Conservation (phyloP, 768 basidiomycete species). For the Russula compacta region DNA sequence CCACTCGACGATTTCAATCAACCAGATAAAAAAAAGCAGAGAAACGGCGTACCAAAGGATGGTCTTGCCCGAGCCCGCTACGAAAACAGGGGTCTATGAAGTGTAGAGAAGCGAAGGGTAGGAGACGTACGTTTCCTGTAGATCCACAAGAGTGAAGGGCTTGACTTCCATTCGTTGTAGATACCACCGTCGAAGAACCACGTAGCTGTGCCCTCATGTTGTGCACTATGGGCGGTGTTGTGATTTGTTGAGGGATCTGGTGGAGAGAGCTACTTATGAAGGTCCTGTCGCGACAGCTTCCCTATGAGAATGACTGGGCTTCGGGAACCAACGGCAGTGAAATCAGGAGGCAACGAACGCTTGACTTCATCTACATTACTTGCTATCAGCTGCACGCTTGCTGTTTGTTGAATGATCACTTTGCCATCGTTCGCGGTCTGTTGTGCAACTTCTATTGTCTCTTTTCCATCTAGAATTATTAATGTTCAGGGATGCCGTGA, state of each 20-base stretch:
- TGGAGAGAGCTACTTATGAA: not conserved
- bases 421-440: not conserved
- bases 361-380: not conserved
- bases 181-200: not conserved
- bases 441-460: not conserved
- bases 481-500: not conserved
- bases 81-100: not conserved
- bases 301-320: not conserved
- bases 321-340: not conserved
- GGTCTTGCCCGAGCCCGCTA: not conserved
- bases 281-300: not conserved
- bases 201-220: not conserved
- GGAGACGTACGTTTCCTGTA: not conserved
- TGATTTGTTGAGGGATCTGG: not conserved
- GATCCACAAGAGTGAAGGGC: not conserved
- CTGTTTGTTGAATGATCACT: not conserved
- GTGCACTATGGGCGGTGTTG: not conserved
- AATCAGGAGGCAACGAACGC: not conserved
- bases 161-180: not conserved
- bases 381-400: no score
- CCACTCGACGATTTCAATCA: not conserved
- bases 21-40: not conserved
- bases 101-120: not conserved
- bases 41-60: not conserved
- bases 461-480: no score